A percentile compares a stretch with the other conserved stretches of the same genome.
Conservation (phyloP, 2,329 filamentous ascomycete genomes). For the Drechslerella stenobrocha region DNA sequence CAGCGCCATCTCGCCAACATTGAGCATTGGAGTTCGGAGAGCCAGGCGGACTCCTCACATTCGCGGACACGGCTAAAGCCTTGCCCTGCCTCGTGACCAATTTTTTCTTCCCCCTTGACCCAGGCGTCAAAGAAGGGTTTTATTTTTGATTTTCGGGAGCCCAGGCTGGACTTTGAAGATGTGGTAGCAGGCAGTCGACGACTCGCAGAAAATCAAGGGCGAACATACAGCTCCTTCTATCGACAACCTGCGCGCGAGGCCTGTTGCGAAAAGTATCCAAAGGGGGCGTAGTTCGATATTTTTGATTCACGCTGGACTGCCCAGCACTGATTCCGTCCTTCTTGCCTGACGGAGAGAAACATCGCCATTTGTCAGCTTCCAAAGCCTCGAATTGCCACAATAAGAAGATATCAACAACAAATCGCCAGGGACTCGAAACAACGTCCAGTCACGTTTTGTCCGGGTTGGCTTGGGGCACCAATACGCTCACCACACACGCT, state of each 20-base stretch:
- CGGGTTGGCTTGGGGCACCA: slow-evolving; percentile 23
- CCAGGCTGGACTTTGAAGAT: slow-evolving; percentile 13
- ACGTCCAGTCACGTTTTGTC: slow-evolving; percentile 33
- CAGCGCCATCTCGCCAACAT: slow-evolving; percentile 14
- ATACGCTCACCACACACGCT: slow-evolving; percentile 5
- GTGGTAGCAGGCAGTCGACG: slow-evolving; percentile 12
- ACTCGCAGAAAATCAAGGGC: slow-evolving; percentile 5
- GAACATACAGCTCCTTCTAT: too few relatives aligned
- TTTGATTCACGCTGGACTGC: slow-evolving; percentile 6
- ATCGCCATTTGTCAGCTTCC: background rate
- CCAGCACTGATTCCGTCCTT: slow-evolving; percentile 14
- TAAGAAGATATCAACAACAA: slow-evolving; percentile 5
- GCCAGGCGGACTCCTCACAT: slow-evolving; percentile 14
- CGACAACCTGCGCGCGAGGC: too few relatives aligned
- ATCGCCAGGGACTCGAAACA: slow-evolving; percentile 6
- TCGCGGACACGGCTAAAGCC: slow-evolving; percentile 16
- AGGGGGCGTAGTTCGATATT: too few relatives aligned
- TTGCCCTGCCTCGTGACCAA: slow-evolving; percentile 15
- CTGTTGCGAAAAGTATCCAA: too few relatives aligned
- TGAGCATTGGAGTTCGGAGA: slow-evolving; percentile 12
- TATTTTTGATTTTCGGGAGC: too few relatives aligned
- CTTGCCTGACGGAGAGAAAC: background rate
- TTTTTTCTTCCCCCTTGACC: slow-evolving; percentile 5
- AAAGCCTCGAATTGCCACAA: slow-evolving; percentile 13
- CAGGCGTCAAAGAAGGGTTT: slow-evolving; percentile 2